Base-by-base conservation (phyloP, 2,329 filamentous ascomycete genomes). In the Neonectria magnoliae region DNA sequence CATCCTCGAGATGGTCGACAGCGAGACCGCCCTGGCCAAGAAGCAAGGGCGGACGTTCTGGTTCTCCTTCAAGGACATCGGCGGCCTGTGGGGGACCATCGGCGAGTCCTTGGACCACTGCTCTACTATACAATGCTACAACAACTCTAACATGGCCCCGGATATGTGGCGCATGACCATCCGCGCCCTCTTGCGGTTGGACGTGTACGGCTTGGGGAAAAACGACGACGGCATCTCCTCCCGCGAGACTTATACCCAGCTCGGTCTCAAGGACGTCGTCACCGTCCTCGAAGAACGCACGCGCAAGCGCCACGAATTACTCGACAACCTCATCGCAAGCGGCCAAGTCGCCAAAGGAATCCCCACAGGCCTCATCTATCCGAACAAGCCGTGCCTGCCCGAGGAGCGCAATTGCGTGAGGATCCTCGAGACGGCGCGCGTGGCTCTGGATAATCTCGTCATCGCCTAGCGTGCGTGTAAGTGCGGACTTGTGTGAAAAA, bases 241-340 rank as follows among this genome's bases (percentile, higher is more conserved):
- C 29, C 42, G 59, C 6, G 20, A 52, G 20, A 20, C 42, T 14
- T 70, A 67, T 31, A 70, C 76, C 42, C 83, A 85, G 48, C 77
- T 82, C 22, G 87, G 87, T 0, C 78, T 90, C 4, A 84, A 81
- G 71, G 86, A 87, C 57, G 82, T 90, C 38, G 80, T 89, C 29
- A 71, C 75, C 11, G 76, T 83, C 64, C 82, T 90, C 76, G 86
- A 89, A 70, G 79, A 83, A 65, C 81, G 83, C 42, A 84, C 83
- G 20, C 77, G 76, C 29, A 75, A 74, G 52, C 78, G 87, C 2
- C 87, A 90, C 69, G 80, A 81, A 3, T 68, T 81, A 11, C 66
- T 88, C 44, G 86, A 89, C 57, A 77, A 78, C 9, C 73, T 85
- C 63, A 55, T 81, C 1, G 80, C 78, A 2, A 69, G 77, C 0